Conservation (phyloP, 208 protist species). For the Trypanosoma rangeli region DNA sequence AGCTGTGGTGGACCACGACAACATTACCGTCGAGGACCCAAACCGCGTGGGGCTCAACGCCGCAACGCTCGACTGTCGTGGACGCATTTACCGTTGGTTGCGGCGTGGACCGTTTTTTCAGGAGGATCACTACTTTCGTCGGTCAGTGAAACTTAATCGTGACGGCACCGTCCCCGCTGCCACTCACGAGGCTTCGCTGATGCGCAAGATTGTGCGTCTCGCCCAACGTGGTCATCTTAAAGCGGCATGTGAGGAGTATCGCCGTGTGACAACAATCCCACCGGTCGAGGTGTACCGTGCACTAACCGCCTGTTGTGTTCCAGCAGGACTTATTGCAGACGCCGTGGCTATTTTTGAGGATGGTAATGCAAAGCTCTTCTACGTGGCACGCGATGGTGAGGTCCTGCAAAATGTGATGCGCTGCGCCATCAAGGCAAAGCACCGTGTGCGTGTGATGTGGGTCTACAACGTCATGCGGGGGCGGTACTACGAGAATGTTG, state of each 20-base stretch:
- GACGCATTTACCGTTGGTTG: slow-evolving; percentile 89
- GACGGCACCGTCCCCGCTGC: slow-evolving; percentile 47
- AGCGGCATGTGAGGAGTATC: slow-evolving; percentile 88
- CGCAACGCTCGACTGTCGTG: slow-evolving; percentile 83
- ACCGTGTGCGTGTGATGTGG: slow-evolving; percentile 89
- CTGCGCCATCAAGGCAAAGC: slow-evolving; percentile 73
- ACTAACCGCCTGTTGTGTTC: slow-evolving; percentile 80
- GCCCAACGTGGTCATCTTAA: slow-evolving; percentile 77
- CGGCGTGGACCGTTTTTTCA: slow-evolving; percentile 89
- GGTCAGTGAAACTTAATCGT: slow-evolving; percentile 56
- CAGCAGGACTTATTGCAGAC: slow-evolving; percentile 72
- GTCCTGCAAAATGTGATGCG: slow-evolving; percentile 82
- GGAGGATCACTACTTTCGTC: slow-evolving; percentile 88
- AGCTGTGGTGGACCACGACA: slow-evolving; percentile 83
- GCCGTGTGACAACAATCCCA: slow-evolving; percentile 79
- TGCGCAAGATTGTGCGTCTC: slow-evolving; percentile 79
- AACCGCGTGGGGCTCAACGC: slow-evolving; percentile 89
- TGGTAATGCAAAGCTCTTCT: slow-evolving; percentile 78
- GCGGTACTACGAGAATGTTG: slow-evolving; percentile 82
- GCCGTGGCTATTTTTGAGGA: slow-evolving; percentile 90
- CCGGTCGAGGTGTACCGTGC: slow-evolving; percentile 87
- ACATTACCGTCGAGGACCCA: slow-evolving; percentile 82
- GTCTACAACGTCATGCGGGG: slow-evolving; percentile 88
- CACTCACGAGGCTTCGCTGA: slow-evolving; percentile 68
- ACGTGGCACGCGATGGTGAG: slow-evolving; percentile 84